These are phyloP conservation scores for Echinochloa phyllopogon DNA, from an alignment of 176 grass and related monocot species.

Conservation along the genomic window DNA sequence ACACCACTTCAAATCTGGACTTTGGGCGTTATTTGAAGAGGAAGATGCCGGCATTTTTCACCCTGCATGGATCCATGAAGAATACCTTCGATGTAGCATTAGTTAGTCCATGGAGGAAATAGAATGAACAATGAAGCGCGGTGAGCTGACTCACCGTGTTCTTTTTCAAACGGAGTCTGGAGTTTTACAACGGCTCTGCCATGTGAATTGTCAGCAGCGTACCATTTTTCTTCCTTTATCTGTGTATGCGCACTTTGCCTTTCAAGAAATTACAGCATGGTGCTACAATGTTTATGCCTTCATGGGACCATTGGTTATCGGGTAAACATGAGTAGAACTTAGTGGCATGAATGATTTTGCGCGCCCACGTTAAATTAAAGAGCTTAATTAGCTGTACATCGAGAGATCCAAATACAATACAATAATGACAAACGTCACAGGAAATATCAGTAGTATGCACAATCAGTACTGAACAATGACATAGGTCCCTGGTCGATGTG, in stretches of 20 bases:
- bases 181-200: conserved; percentile 18
- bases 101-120: conserved; percentile 5
- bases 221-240: not conserved
- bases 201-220: not conserved
- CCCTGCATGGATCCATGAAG: conserved; percentile 19
- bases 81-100: conserved; percentile 19
- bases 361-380: not conserved
- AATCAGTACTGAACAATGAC: not conserved
- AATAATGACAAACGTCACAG: not conserved
- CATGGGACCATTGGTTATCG: not conserved
- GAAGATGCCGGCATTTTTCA: not conserved
- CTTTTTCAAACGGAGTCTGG: not conserved
- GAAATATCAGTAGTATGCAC: not conserved
- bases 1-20: conserved; percentile 27
- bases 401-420: not conserved
- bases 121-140: not conserved
- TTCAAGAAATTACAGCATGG: not conserved
- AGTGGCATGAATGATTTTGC: not conserved
- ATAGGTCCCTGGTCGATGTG: not conserved
- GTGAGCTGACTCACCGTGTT: not conserved
- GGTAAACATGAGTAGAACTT: not conserved
- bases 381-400: conserved; percentile 2
- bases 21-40: not conserved
- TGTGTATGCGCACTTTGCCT: not conserved
- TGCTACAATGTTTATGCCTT: not conserved